A percentile compares a stretch with the other conserved stretches of the same genome.
These are phyloP conservation scores for Angomonas ambiguus DNA, from an alignment of 208 protist species.

Conservation along the genomic window DNA sequence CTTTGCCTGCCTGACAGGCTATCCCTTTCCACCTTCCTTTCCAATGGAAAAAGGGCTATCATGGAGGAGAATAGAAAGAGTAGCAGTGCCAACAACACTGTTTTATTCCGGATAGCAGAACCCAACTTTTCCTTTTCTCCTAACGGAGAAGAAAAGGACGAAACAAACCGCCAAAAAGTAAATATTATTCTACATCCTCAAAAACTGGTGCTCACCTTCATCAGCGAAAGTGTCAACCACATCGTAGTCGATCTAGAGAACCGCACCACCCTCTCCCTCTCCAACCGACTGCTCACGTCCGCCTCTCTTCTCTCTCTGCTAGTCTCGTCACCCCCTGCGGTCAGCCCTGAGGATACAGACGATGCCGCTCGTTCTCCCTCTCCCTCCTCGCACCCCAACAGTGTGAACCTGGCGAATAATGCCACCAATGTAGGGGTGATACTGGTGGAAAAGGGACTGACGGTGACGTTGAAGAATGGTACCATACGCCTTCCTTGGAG, in stretches of 20 bases:
- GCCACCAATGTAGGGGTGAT: conserved; percentile 29
- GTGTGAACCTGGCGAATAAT: neutral
- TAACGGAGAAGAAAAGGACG: neutral
- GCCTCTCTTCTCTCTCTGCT: neutral
- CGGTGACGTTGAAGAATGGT: conserved; percentile 61
- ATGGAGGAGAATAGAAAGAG: neutral
- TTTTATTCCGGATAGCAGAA: neutral
- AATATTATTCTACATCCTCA: conserved; percentile 32
- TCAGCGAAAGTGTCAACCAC: conserved; percentile 56
- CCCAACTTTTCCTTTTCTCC: neutral
- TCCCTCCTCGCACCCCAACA: too few species aligned
- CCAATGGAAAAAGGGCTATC: neutral
- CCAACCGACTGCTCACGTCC: neutral
- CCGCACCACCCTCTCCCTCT: conserved; percentile 36
- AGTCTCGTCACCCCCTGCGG: neutral
- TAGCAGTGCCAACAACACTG: neutral
- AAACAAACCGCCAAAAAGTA: neutral
- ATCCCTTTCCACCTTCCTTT: neutral
- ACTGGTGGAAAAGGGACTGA: conserved; percentile 62
- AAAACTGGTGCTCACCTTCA: conserved; percentile 59
- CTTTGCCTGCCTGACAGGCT: neutral
- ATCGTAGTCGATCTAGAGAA: conserved; percentile 64
- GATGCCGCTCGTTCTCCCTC: neutral
- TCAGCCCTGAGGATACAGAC: neutral
- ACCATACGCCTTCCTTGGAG: conserved; percentile 53